Percentiles rank a stretch among this genome's conserved stretches.
phyloP scores from a whole-genome alignment of 192 early-diverging fungal genomes.

The Haplosporangium gracile region DNA sequence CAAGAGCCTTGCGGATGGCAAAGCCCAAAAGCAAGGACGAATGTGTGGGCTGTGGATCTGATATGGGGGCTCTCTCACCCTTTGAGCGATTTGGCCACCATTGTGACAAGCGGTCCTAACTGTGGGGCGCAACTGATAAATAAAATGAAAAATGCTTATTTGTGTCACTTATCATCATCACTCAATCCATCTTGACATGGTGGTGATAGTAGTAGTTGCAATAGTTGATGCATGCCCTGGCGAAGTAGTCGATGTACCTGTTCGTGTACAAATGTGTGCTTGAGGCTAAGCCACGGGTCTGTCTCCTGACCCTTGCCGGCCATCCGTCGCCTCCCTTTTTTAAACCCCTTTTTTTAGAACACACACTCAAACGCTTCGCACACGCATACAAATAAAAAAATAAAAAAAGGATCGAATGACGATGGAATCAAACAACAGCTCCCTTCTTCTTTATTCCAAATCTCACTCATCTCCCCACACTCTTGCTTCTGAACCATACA shows the following conservation, averaged over 20 bases:
- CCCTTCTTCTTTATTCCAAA: background rate
- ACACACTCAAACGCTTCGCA: background rate
- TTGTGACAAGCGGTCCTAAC: background rate
- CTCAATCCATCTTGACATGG: no score
- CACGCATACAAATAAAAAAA: background rate
- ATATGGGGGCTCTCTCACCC: background rate
- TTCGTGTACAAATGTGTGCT: background rate
- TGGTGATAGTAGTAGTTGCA: no score
- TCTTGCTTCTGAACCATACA: background rate
- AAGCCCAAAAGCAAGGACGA: background rate
- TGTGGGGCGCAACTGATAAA: background rate
- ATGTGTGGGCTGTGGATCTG: background rate
- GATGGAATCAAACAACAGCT: background rate
- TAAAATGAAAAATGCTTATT: background rate
- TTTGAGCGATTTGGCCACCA: slow-evolving; percentile 7
- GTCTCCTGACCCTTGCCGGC: background rate
- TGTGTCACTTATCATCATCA: background rate
- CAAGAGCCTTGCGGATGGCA: background rate
- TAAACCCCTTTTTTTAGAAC: background rate
- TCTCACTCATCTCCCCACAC: background rate
- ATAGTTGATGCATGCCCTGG: no score
- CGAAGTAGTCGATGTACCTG: no score
- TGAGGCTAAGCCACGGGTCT: background rate
- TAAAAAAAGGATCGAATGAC: background rate
- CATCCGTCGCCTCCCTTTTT: slow-evolving; percentile 4